Evolutionary conservation across 2,329 filamentous ascomycete genomes (phyloP), one percentile per base, ranked within the genome.

Genomic region (Aspergillus carbonarius): DNA sequence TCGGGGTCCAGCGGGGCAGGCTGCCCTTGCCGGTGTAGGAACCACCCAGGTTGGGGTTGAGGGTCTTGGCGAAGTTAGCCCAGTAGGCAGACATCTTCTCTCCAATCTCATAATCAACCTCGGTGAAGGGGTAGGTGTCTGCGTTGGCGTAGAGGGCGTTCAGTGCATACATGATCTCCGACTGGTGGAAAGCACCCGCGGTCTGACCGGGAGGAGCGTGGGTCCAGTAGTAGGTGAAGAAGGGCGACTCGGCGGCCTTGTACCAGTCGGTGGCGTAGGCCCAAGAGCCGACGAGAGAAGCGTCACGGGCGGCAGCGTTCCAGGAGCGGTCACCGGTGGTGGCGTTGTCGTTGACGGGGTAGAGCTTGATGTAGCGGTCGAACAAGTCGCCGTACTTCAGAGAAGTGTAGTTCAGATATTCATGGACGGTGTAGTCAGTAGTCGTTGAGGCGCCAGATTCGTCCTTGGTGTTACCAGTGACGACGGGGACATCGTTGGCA

Each of bases 101-200:
- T 8, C 53, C 62, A 5, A 63, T 51, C 15, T 59, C 44, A 8
- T 53, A 63, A n/a, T 63, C 61, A 3, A 39, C 39, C n/a, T 50
- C 50, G 12, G 59, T 55, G 44, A 55, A 63, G 5, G 53, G 55
- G n/a, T 57, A 59, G 20, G 37, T 49, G 2, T 60, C 54, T 1
- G 58, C 54, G 25, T 71, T 75, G 60, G 53, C 70, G 52, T 76
- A 76, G 13, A 78, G 64, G 30, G 70, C 69, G 57, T 77, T 76
- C 23, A 76, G 63, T 1, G 68, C 69, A 54, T 78, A 77, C 60
- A 71, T 72, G 56, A 78, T 73, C 66, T 78, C 75, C 1, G 71
- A 72, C 62, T 70, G 66, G 55, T 77, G 74, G 62, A 69, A 74
- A 6, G 75, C 74, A 7, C 76, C 76, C 55, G 64, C 62, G 48